These are phyloP conservation scores for Gremmenia infestans DNA, from an alignment of 2,329 filamentous ascomycete genomes.

Conservation along the genomic window DNA sequence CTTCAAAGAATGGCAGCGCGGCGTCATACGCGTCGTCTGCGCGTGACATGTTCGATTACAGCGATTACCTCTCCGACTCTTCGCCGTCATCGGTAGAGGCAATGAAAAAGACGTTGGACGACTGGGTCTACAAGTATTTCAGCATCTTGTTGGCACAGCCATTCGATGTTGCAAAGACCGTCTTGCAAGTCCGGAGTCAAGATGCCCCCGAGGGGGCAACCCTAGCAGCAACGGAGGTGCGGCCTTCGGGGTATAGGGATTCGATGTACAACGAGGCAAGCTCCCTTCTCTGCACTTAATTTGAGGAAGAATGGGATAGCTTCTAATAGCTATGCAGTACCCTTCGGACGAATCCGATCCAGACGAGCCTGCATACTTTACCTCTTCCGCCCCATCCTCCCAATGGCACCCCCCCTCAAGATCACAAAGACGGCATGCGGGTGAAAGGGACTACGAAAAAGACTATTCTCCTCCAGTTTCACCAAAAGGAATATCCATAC, in stretches of 20 bases:
- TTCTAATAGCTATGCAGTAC: slow-evolving; percentile 31
- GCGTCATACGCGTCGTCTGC: slow-evolving; percentile 60
- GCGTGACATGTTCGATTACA: slow-evolving; percentile 87
- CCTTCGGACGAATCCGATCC: slow-evolving; percentile 64
- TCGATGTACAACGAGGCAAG: slow-evolving; percentile 25
- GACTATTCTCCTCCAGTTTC: slow-evolving; percentile 29
- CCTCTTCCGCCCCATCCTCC: slow-evolving; percentile 46
- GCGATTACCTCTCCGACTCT: slow-evolving; percentile 73
- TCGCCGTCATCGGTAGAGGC: slow-evolving; percentile 72
- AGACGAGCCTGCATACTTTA: slow-evolving; percentile 83
- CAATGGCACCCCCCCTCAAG: slow-evolving; percentile 38
- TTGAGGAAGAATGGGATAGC: background rate
- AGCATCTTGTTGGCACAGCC: slow-evolving; percentile 87
- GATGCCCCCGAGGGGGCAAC: slow-evolving; percentile 26
- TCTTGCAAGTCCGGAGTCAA: slow-evolving; percentile 71
- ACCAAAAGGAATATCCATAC: slow-evolving; percentile 31
- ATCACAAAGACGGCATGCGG: slow-evolving; percentile 31
- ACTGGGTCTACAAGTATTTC: slow-evolving; percentile 87
- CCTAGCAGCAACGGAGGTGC: slow-evolving; percentile 16
- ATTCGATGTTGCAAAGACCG: slow-evolving; percentile 93
- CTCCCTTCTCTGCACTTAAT: background rate
- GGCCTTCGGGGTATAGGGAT: slow-evolving; percentile 21
- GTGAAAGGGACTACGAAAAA: slow-evolving; percentile 28
- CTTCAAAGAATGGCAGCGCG: slow-evolving; percentile 33
- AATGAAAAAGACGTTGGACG: slow-evolving; percentile 72